Percentiles rank a stretch among this genome's conserved stretches.
phyloP scores from a whole-genome alignment of 164 flowering plant species.

The Chloranthus sessilifolius region DNA sequence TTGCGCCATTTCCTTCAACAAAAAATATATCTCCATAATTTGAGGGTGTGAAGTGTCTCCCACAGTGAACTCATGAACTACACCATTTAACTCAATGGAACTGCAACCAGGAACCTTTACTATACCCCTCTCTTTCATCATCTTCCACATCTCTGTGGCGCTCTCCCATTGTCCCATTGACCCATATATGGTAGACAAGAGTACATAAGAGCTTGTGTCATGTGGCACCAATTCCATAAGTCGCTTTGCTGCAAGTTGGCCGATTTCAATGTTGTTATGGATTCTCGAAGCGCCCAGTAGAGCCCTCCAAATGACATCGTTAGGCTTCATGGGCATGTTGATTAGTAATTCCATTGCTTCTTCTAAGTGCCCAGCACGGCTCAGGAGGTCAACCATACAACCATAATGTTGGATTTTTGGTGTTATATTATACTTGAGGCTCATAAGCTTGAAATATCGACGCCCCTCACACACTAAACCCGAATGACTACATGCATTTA shows the following conservation, averaged over 20 bases:
- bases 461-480: slow-evolving; percentile 14
- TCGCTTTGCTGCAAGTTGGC: slow-evolving; percentile 13
- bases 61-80: slow-evolving; percentile 8
- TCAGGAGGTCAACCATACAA: slow-evolving; percentile 17
- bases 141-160: slow-evolving; percentile 4
- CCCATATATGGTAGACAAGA: slow-evolving; percentile 14
- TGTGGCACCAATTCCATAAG: slow-evolving; percentile 11
- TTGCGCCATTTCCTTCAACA: slow-evolving; percentile 6
- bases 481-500: slow-evolving; percentile 18
- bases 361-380: slow-evolving; percentile 13
- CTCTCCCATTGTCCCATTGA: slow-evolving; percentile 4
- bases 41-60: slow-evolving; percentile 13
- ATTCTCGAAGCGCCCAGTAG: slow-evolving; percentile 10
- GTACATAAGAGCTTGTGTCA: slow-evolving; percentile 14
- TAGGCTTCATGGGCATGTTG: slow-evolving; percentile 13
- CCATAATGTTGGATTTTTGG: slow-evolving; percentile 18
- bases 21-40: slow-evolving; percentile 8
- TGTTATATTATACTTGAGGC: slow-evolving; percentile 1
- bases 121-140: slow-evolving; percentile 8
- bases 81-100: slow-evolving; percentile 8
- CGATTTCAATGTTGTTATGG: slow-evolving; percentile 9
- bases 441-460: slow-evolving; percentile 11
- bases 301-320: slow-evolving; percentile 15
- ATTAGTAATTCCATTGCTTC: slow-evolving; percentile 8
- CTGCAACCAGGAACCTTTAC: slow-evolving; percentile 12